Evolutionary conservation across 371 early-diverging fungal genomes (phyloP), one percentile per base, ranked within the genome.

Genomic region (Rhizopus sp.): DNA sequence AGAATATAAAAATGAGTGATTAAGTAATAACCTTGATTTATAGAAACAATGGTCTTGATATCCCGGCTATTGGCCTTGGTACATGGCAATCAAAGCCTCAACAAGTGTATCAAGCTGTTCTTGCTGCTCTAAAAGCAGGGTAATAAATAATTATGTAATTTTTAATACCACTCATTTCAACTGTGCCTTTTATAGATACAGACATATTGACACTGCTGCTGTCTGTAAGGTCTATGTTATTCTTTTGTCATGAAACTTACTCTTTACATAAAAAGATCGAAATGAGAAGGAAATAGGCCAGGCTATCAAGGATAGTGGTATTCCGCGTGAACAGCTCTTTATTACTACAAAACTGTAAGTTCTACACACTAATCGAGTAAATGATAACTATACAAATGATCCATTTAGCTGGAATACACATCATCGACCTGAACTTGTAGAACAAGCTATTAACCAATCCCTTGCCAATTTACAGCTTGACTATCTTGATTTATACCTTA

Each of bases 401-500:
- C 2, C 23, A 23, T 23, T 23, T 23, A 23, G 23, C 39, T 87
- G 87, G 88, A 85, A 84, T 61, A 81, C 79, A 5, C 60, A 67
- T 46, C 86, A 85, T 48, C 56, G 67, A n/a, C 81, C 82, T 50
- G 73, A 74, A 32, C 58, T 76, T 57, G 83, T 86, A 15, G 62
- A 75, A 9, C 56, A 73, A 50, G 84, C 70, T 10, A 52, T 81
- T 30, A 66, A 74, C 38, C 58, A 55, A 5, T 82, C 87, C 15
- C 70, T 91, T 46, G 45, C 64, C 17, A 75, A 87, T 23, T 71
- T 92, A 38, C 73, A 75, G 31, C 61, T 83, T 16, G 80, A 85
- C 12, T 92, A 92, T 59, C 47, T 92, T 16, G 93, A 93, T 66
- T 69, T 92, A 55, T 91, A 87, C 57, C 60, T 80, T 33, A 67